These are phyloP conservation scores for Psilocybe cyanescens DNA, from an alignment of 768 basidiomycete genomes.

Conservation along the genomic window DNA sequence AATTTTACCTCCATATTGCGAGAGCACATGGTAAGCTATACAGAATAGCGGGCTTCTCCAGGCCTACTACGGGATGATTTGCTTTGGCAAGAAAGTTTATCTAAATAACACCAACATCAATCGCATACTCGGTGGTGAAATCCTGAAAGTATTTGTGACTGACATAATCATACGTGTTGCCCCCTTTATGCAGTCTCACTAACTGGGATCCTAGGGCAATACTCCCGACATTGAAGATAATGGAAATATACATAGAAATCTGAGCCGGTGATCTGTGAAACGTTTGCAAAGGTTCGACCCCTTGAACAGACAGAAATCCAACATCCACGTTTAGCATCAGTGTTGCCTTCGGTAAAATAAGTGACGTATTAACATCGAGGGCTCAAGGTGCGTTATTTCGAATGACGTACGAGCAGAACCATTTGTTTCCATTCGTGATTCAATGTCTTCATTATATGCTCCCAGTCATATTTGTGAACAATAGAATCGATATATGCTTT, in stretches of 20 bases:
- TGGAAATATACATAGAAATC: slow-evolving; percentile 52
- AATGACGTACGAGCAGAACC: slow-evolving; percentile 48
- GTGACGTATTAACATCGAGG: neutral
- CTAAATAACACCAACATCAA: neutral
- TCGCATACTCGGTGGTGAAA: slow-evolving; percentile 7
- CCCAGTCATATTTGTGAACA: slow-evolving; percentile 46
- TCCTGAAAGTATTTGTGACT: slow-evolving; percentile 8
- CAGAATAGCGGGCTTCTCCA: slow-evolving; percentile 31
- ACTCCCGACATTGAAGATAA: slow-evolving; percentile 46
- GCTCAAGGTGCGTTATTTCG: neutral
- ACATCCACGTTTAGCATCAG: slow-evolving; percentile 63
- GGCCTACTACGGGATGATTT: slow-evolving; percentile 33
- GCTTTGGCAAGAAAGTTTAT: slow-evolving; percentile 2
- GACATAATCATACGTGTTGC: slow-evolving; percentile 40
- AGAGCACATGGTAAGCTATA: slow-evolving; percentile 31
- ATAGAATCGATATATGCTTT: slow-evolving; percentile 51
- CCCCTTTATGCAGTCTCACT: slow-evolving; percentile 40
- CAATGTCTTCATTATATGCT: slow-evolving; percentile 43
- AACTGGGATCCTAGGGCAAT: slow-evolving; percentile 50
- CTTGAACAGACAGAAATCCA: slow-evolving; percentile 55
- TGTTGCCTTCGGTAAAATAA: slow-evolving; percentile 43
- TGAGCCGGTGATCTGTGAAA: slow-evolving; percentile 39
- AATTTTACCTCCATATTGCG: slow-evolving; percentile 33
- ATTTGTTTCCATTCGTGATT: slow-evolving; percentile 53
- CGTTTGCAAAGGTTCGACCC: slow-evolving; percentile 27